Evolutionary conservation across 2,329 filamentous ascomycete genomes (phyloP), one percentile per base, ranked within the genome.

Genomic region (Diplodia corticola): DNA sequence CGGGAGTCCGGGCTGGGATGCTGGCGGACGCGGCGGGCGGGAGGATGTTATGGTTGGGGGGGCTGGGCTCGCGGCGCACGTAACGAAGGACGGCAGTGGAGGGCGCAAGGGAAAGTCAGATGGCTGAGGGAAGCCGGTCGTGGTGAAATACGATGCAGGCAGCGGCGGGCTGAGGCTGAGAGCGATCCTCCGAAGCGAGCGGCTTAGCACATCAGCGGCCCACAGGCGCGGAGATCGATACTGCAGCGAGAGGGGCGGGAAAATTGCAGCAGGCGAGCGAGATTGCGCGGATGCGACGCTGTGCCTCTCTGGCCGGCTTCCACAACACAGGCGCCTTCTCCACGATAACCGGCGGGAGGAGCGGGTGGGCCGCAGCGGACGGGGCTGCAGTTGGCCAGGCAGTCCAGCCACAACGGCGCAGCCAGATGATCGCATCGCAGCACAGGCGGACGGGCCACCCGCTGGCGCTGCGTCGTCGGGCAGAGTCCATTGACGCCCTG

Each of bases 91-190:
- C 44, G 33, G 33, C 33, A 30, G 33, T 57, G 55, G 37, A 22
- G 40, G 44, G 60, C 44, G 33, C n/a, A 53, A 35, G n/a, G 13
- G 35, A 55, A 64, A 37, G 35, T 51, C 40, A 20, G 50, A 53
- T 53, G 35, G 61, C 49, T 54, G 61, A 30, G 37, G 44, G 10
- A 26, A 33, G 61, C 55, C 20, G 51, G 20, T 64, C 20, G 26
- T 26, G 33, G 48, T 51, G 35, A 46, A 54, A 64, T 64, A 64
- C 61, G 61, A 55, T 24, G 61, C 60, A 63, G 61, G 61, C 61
- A 64, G 61, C 61, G 33, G 26, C 9, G 20, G 61, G 61, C 61
- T 64, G 61, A 64, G 61, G 60, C 60, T 63, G 60, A 51, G 60
- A 63, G 60, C 22, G 44, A 63, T 53, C 50, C 49, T 54, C 28